Evolutionary conservation across 345 rosid species (phyloP).

Genomic region (Populus nigra): DNA sequence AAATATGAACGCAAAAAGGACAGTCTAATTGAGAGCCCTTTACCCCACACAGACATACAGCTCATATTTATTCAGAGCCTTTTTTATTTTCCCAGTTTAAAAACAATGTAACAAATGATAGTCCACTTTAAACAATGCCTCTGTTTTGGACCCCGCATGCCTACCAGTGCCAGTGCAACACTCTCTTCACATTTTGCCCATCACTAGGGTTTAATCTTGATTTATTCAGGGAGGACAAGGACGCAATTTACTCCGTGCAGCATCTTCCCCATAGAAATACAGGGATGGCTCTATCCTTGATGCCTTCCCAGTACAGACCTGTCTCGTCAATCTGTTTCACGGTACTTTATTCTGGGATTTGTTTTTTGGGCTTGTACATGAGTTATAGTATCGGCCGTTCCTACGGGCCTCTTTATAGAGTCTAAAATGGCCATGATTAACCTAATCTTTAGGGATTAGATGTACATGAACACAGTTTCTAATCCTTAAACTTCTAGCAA

Average conservation of each 20-base stretch:
- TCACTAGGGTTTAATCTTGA: neutral
- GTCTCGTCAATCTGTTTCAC: neutral
- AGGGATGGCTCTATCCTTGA: neutral
- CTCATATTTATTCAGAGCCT: constrained; percentile 47
- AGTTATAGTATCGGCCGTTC: neutral
- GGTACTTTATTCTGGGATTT: neutral
- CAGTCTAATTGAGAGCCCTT: constrained; percentile 48
- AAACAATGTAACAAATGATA: constrained; percentile 28
- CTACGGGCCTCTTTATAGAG: constrained; percentile 6
- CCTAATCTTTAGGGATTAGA: constrained; percentile 21
- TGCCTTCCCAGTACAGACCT: neutral
- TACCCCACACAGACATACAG: constrained; percentile 56
- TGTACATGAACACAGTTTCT: constrained; percentile 11
- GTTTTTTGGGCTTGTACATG: neutral
- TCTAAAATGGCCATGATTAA: constrained; percentile 26
- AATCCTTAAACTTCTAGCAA: constrained; percentile 17
- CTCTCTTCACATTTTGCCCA: constrained; percentile 34
- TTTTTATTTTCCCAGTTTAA: constrained; percentile 30
- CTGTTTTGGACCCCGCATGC: constrained; percentile 68
- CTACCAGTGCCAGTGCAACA: constrained; percentile 5
- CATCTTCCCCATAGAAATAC: neutral
- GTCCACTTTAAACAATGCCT: constrained; percentile 52
- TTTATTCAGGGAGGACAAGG: neutral
- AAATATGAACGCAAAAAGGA: constrained; percentile 55
- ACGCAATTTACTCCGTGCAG: neutral